A percentile compares a stretch with the other conserved stretches of the same genome.
These are phyloP conservation scores for Xylariales sp. DNA, from an alignment of 2,329 filamentous ascomycete genomes.

Conservation along the genomic window DNA sequence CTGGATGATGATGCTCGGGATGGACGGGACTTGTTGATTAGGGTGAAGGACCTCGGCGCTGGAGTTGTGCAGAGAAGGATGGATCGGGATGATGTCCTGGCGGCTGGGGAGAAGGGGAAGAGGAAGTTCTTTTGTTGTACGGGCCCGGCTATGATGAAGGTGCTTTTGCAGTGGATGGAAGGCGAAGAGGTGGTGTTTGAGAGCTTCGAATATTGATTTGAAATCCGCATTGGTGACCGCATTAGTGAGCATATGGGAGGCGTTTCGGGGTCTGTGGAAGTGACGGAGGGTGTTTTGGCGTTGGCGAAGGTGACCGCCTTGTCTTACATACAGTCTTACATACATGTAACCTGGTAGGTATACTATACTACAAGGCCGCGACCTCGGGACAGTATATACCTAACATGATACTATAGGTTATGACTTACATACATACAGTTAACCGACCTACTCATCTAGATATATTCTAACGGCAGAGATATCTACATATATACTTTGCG, in stretches of 20 bases:
- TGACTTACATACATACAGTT: no score
- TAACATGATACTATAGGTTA: no score
- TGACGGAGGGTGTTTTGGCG: not conserved
- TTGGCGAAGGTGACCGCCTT: not conserved
- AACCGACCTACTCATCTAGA: no score
- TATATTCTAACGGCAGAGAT: no score
- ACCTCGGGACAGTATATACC: no score
- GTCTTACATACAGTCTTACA: not conserved
- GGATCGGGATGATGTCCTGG: conserved; percentile 56
- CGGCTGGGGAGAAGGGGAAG: conserved; percentile 52
- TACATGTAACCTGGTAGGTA: no score
- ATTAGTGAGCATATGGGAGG: not conserved
- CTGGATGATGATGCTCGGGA: conserved; percentile 51
- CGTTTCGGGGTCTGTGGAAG: not conserved
- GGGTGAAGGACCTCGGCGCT: conserved; percentile 52
- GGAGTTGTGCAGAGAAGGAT: conserved; percentile 55
- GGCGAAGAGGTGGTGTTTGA: conserved; percentile 68
- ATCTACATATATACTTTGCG: no score
- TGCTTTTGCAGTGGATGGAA: conserved; percentile 62
- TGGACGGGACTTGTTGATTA: conserved; percentile 51
- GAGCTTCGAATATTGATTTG: conserved; percentile 68
- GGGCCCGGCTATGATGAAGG: conserved; percentile 55
- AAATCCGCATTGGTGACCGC: not conserved
- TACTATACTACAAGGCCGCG: no score
- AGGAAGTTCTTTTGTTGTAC: conserved; percentile 67